Conservation (phyloP, 1,284 basidiomycete species). For the Gymnopus androsaceus region DNA sequence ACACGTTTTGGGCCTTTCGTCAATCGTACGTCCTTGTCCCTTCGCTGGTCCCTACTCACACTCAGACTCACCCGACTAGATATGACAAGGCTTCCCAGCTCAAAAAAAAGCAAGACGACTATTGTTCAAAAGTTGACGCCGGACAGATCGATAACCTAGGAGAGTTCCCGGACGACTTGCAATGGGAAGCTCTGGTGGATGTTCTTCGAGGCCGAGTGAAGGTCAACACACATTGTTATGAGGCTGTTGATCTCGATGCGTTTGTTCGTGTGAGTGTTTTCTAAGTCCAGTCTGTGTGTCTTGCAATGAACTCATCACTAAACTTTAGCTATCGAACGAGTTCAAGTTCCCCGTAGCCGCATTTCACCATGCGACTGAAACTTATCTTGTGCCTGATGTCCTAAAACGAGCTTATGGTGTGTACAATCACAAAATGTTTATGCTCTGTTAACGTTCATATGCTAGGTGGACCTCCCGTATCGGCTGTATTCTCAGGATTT, state of each 20-base stretch:
- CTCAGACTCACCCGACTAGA: slow-evolving; percentile 22
- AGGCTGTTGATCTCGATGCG: slow-evolving; percentile 64
- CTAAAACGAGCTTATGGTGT: slow-evolving; percentile 58
- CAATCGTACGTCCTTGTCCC: slow-evolving; percentile 28
- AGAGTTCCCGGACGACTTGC: slow-evolving; percentile 67
- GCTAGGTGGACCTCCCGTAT: slow-evolving; percentile 3
- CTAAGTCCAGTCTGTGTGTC: neutral
- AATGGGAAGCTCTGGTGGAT: slow-evolving; percentile 76
- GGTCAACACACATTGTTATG: slow-evolving; percentile 57
- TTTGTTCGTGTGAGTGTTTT: slow-evolving; percentile 51
- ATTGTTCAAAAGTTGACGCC: slow-evolving; percentile 58
- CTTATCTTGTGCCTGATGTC: slow-evolving; percentile 62
- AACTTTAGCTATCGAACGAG: slow-evolving; percentile 58
- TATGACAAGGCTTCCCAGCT: slow-evolving; percentile 78
- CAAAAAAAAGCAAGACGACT: slow-evolving; percentile 74
- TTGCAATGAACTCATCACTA: neutral
- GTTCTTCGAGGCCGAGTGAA: slow-evolving; percentile 61
- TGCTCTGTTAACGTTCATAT: neutral
- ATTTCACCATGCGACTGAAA: slow-evolving; percentile 69
- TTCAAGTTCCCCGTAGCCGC: slow-evolving; percentile 60
- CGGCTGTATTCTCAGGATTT: slow-evolving; percentile 12
- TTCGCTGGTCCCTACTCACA: neutral
- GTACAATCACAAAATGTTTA: neutral
- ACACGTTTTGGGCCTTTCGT: slow-evolving; percentile 8
- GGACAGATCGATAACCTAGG: slow-evolving; percentile 63